These are phyloP conservation scores for Pezizomycotina sp. DNA, from an alignment of 2,329 filamentous ascomycete species.

Conservation along the genomic window DNA sequence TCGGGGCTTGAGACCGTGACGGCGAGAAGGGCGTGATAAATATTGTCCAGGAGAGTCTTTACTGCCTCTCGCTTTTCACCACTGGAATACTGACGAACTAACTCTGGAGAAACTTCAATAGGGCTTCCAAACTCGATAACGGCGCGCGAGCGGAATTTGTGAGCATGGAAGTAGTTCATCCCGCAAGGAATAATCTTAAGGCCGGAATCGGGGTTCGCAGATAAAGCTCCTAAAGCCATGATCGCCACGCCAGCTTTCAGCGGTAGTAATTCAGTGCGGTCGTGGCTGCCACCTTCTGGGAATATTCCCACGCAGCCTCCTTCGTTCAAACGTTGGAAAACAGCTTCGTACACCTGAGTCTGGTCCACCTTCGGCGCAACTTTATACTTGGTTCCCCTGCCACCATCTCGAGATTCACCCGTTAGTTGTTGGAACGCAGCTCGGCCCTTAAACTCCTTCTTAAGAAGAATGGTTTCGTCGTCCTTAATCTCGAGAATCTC, in stretches of 20 bases:
- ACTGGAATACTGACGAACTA: constrained; percentile 70
- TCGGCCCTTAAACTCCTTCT: constrained; percentile 69
- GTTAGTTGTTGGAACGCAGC: constrained; percentile 67
- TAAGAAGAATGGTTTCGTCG: constrained; percentile 65
- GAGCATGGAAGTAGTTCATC: constrained; percentile 99
- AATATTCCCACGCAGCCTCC: constrained; percentile 93
- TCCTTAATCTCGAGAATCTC: constrained; percentile 70
- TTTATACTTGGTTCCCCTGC: constrained; percentile 67
- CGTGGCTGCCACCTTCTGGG: constrained; percentile 89
- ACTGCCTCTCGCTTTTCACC: constrained; percentile 78
- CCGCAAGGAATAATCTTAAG: constrained; percentile 91
- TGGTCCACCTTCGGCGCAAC: constrained; percentile 87
- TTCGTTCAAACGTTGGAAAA: constrained; percentile 64
- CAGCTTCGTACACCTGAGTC: constrained; percentile 79
- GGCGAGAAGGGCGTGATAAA: constrained; percentile 67
- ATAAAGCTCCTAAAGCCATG: constrained; percentile 85
- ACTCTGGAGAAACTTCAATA: constrained; percentile 63
- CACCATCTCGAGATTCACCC: constrained; percentile 55
- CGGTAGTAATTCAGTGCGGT: constrained; percentile 76
- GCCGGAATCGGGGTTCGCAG: constrained; percentile 68
- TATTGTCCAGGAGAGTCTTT: constrained; percentile 64
- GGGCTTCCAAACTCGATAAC: constrained; percentile 90
- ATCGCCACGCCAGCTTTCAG: constrained; percentile 94
- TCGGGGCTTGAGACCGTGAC: constrained; percentile 87
- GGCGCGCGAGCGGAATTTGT: constrained; percentile 92